phyloP scores from a whole-genome alignment of 1,284 basidiomycete species.

The Rhodotorula glutinis region DNA sequence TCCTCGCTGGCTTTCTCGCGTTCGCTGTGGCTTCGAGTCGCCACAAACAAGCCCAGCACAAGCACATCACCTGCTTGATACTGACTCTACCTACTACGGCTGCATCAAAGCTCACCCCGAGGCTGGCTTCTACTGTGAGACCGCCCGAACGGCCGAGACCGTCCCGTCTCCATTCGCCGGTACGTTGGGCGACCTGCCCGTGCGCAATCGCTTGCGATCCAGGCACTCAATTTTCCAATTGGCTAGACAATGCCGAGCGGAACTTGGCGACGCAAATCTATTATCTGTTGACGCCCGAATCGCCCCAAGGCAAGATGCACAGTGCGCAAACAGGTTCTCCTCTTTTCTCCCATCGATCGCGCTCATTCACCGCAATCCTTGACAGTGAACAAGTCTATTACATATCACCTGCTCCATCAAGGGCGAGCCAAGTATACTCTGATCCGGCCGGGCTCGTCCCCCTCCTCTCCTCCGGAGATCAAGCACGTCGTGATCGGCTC shows the following conservation, averaged over 20 bases:
- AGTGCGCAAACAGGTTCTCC: conserved; percentile 19
- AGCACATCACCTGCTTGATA: too few species aligned
- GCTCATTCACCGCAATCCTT: background rate
- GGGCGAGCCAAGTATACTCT: conserved; percentile 56
- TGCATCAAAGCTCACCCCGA: conserved; percentile 43
- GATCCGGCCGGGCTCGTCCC: conserved; percentile 47
- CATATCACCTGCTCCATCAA: conserved; percentile 56
- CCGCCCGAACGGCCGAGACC: conserved; percentile 48
- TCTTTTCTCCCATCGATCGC: background rate
- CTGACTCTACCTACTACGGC: too few species aligned
- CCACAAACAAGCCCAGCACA: background rate
- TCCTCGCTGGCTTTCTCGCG: too few species aligned
- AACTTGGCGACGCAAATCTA: conserved; percentile 48
- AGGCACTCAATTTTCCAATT: too few species aligned
- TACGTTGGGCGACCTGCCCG: conserved; percentile 18
- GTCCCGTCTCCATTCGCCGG: conserved; percentile 52
- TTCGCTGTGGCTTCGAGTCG: too few species aligned
- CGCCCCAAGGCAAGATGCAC: conserved; percentile 52
- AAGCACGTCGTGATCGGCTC: conserved; percentile 53
- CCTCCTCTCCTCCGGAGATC: conserved; percentile 45
- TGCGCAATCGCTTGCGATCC: too few species aligned
- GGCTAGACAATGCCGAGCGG: conserved; percentile 44
- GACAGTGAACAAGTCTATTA: conserved; percentile 54
- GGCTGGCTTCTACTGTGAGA: conserved; percentile 52
- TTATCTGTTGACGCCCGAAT: conserved; percentile 54